Percentiles rank a stretch among this genome's conserved stretches.
Evolutionary conservation across 2,329 filamentous ascomycete genomes (phyloP).

Genomic region (Teratosphaeria pseudoeucalypti): DNA sequence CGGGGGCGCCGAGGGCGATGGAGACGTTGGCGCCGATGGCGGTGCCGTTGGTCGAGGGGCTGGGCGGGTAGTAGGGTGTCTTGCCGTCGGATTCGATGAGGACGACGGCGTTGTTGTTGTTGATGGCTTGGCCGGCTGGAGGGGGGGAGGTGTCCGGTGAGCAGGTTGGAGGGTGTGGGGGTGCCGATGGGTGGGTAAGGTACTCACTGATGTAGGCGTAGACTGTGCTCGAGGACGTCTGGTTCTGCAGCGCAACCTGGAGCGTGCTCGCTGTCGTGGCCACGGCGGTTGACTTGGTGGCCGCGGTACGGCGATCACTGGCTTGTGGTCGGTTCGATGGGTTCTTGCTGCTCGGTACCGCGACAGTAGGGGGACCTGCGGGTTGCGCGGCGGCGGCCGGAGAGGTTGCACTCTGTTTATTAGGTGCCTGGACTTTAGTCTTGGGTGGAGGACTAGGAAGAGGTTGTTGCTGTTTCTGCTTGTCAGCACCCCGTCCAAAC

Average conservation of each 20-base stretch:
- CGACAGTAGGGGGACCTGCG: not conserved
- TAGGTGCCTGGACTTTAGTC: not conserved
- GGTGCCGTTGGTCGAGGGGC: slow-evolving; percentile 23
- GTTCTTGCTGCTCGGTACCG: not conserved
- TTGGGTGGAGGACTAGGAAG: not conserved
- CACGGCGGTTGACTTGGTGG: not conserved
- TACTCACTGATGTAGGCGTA: slow-evolving; percentile 42
- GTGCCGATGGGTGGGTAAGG: not conserved
- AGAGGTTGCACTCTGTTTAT: not conserved
- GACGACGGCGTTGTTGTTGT: slow-evolving; percentile 24
- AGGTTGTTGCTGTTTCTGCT: not conserved
- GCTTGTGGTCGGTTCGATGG: not conserved
- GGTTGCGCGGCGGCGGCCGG: not conserved
- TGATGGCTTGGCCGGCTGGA: slow-evolving; percentile 25
- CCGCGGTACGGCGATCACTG: not conserved
- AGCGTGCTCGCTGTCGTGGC: slow-evolving; percentile 20
- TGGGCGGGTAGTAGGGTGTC: slow-evolving; percentile 26
- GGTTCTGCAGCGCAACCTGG: slow-evolving; percentile 23
- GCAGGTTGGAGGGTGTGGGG: not conserved
- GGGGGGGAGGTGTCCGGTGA: not conserved
- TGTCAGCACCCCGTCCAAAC: slow-evolving; percentile 1
- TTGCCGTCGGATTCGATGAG: slow-evolving; percentile 25
- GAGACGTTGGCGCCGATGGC: slow-evolving; percentile 31
- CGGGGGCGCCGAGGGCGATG: slow-evolving; percentile 32
- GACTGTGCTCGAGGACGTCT: slow-evolving; percentile 22